Conservation (phyloP, 441 rosid genomes). For the Daphne laureola region DNA sequence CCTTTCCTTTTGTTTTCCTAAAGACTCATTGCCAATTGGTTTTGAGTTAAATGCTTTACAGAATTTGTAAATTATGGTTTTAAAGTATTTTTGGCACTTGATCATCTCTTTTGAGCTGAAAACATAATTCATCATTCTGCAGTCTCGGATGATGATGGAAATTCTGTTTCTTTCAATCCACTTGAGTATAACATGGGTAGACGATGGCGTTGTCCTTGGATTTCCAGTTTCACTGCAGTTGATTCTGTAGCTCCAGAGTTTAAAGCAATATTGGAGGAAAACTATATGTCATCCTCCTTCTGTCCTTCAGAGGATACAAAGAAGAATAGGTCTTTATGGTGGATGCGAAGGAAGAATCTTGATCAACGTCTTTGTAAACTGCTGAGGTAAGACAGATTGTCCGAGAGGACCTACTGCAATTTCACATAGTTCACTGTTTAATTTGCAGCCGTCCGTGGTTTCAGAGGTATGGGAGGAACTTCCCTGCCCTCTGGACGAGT, state of each 20-base stretch:
- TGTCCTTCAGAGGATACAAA: slow-evolving; percentile 53
- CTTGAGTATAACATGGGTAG: slow-evolving; percentile 26
- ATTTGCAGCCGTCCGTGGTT: too few species aligned
- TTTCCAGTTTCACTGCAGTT: slow-evolving; percentile 33
- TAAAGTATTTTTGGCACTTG: too few species aligned
- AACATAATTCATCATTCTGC: neutral
- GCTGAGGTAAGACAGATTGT: slow-evolving; percentile 40
- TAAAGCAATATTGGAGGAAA: slow-evolving; percentile 72
- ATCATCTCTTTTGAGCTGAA: too few species aligned
- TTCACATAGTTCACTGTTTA: too few species aligned
- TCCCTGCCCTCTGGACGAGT: too few species aligned
- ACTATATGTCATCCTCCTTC: slow-evolving; percentile 43
- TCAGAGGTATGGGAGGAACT: too few species aligned
- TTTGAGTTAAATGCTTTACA: too few species aligned
- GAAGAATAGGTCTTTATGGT: slow-evolving; percentile 54
- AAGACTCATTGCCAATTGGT: too few species aligned
- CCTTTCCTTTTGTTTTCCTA: too few species aligned
- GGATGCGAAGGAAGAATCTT: slow-evolving; percentile 73
- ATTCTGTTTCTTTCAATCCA: slow-evolving; percentile 21
- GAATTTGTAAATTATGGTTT: too few species aligned
- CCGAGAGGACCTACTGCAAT: too few species aligned
- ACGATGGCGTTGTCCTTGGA: slow-evolving; percentile 91
- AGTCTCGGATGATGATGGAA: slow-evolving; percentile 28
- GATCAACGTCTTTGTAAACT: slow-evolving; percentile 64
- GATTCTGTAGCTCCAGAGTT: slow-evolving; percentile 83